Conservation (phyloP, 331 rosid species). For the Rosa hybrid region DNA sequence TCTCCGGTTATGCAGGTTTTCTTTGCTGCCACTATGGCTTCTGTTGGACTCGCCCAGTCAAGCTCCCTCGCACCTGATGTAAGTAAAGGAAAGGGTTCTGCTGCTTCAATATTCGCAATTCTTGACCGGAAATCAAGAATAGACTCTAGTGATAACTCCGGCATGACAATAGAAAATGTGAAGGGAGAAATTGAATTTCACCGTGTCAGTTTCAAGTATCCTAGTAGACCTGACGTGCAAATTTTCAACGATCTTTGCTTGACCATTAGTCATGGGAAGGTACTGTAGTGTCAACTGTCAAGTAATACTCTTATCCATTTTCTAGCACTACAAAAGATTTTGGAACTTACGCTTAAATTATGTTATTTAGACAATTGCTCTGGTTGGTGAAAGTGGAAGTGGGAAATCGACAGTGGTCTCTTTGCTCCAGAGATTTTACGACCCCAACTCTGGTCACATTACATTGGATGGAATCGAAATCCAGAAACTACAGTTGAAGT, state of each 20-base stretch:
- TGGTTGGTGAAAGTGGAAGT: constrained; percentile 70
- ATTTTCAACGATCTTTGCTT: constrained; percentile 51
- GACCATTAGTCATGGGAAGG: constrained; percentile 53
- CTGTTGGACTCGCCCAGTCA: constrained; percentile 42
- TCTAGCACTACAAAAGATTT: no score
- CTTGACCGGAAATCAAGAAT: constrained; percentile 49
- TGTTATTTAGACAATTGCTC: constrained; percentile 49
- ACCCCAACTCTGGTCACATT: constrained; percentile 51
- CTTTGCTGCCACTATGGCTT: constrained; percentile 38
- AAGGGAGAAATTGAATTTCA: constrained; percentile 48
- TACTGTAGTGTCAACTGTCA: neutral
- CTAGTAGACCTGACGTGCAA: constrained; percentile 45
- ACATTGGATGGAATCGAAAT: constrained; percentile 59
- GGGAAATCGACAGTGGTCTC: constrained; percentile 64
- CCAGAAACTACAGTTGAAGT: constrained; percentile 47
- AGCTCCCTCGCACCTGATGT: constrained; percentile 42
- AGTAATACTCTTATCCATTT: neutral
- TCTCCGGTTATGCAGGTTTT: constrained; percentile 42
- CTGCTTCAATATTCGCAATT: constrained; percentile 48
- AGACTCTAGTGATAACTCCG: constrained; percentile 47
- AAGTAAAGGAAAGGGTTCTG: constrained; percentile 50
- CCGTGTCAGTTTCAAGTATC: constrained; percentile 54
- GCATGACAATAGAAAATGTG: constrained; percentile 40
- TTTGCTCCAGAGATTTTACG: constrained; percentile 60
- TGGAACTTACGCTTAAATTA: neutral